A percentile compares a stretch with the other conserved stretches of the same genome.
phyloP scores from a whole-genome alignment of 75 land plant species.

The Isoetes taiwanensis region DNA sequence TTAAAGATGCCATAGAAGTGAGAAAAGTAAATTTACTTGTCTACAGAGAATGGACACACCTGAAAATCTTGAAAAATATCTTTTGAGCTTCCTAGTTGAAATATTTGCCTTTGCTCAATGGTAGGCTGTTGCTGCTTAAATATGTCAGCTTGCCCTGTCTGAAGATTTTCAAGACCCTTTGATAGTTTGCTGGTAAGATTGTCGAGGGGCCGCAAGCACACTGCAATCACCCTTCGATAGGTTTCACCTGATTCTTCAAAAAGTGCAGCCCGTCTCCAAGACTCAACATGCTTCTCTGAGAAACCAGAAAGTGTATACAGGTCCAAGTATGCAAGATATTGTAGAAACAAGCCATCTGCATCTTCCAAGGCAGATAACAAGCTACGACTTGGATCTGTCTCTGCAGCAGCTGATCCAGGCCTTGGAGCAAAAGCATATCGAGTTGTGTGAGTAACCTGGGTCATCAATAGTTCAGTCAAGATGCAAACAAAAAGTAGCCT shows the following conservation, averaged over 20 bases:
- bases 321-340: slow-evolving; percentile 89
- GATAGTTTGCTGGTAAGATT: slow-evolving; percentile 35
- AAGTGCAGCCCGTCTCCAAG: slow-evolving; percentile 85
- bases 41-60: slow-evolving; percentile 23
- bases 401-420: slow-evolving; percentile 86
- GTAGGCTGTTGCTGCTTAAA: slow-evolving; percentile 40
- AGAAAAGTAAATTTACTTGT: background rate
- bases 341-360: slow-evolving; percentile 41
- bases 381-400: slow-evolving; percentile 66
- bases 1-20: background rate
- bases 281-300: slow-evolving; percentile 62
- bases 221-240: slow-evolving; percentile 52
- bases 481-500: background rate
- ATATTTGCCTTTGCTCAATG: background rate
- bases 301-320: slow-evolving; percentile 50
- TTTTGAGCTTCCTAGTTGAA: slow-evolving; percentile 14
- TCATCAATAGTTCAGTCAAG: background rate
- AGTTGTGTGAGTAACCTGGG: slow-evolving; percentile 67
- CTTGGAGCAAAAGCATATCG: slow-evolving; percentile 84
- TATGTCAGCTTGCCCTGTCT: slow-evolving; percentile 22
- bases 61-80: slow-evolving; percentile 58
- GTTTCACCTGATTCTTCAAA: slow-evolving; percentile 96
- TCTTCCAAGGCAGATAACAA: slow-evolving; percentile 64
- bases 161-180: slow-evolving; percentile 43
- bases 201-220: slow-evolving; percentile 67